Base-by-base conservation (phyloP, 345 rosid genomes). In the Corchorus olitorius region DNA sequence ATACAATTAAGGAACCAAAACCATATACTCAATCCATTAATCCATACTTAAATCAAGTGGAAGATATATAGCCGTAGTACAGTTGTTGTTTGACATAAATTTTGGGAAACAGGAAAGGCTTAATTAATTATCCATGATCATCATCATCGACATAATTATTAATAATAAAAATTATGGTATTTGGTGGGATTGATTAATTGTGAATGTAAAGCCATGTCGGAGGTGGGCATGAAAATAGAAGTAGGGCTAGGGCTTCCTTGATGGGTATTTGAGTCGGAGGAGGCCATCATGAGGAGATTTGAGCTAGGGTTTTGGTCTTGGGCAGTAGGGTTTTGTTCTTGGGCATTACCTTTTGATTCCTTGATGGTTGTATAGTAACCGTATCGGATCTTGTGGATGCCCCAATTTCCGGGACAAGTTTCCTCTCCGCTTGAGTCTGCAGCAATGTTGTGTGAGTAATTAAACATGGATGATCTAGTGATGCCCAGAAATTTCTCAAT, bases 401-500 rank as follows among this genome's bases (percentile, higher is more conserved):
- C 74, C 85, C 84, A 86, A 60, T 74, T 70, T 19, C 67, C 83
- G 2, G 65, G 15, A 74, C 70, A 56, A 17, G 74, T 81, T 56
- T 71, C 79, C 59, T 81, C 77, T 15, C 19, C 82, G 16, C 70
- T 76, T 20, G 81, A 65, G 65, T 75, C 76, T 49, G 35, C 78
- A 62, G 35, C 78, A 62, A 63, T 10, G 61, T 67, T 70, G 27
- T 53, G 76, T 16, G 83, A 78, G 73, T 82, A 79, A 84, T 72
- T 71, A 61, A 65, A 74, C 62, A 52, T 55, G n/a, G 81, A 82
- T 65, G 77, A 39, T 39, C n/a, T 48, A n/a, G 75, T 16, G 35
- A 82, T 37, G 14, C 90, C 90, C 50, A 89, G 87, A 77, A 86
- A 86, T n/a, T 86, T 91, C 82, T 85, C 91, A 69, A 84, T 77